Evolutionary conservation across 2,329 filamentous ascomycete species (phyloP), one percentile per base, ranked within the genome.

Genomic region (Neurospora sp.): DNA sequence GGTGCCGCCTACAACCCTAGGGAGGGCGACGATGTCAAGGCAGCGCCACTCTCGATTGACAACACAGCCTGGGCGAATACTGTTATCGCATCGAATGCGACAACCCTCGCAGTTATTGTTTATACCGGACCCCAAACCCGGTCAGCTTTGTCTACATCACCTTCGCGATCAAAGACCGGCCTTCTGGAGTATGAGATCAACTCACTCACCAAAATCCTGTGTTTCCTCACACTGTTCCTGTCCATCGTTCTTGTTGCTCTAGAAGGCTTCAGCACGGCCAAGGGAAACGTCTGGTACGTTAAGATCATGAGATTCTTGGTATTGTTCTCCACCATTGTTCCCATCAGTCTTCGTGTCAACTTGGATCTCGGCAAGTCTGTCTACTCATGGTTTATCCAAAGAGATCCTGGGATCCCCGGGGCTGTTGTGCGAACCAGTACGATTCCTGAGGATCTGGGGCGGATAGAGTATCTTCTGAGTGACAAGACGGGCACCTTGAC

Each of bases 31-130:
- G 73, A 73, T 19, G 74, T 80, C 17, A 87, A 87, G 70, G 92
- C 91, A 5, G 87, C 90, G 2, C 89, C 94, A 1, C 84, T 99
- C 43, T 93, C 89, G 1, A 97, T 99, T 73, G 96, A 99, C 80
- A 97, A 99, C 77, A 98, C 96, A 8, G 96, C 96, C 10, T 99
- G 96, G 96, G 95, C 95, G 19, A 99, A 98, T 78, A 99, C 96
- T 0, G 92, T 99, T 33, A 91, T 99, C 71, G 96, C 96, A 1
- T 98, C 95, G 1, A 96, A 94, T 78, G 95, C 92, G 1, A 92
- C 88, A 4, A 96, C 96, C 0, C 84, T 97, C 71, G 95, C 94
- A 2, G 93, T 94, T 1, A 92, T 99, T 68, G 86, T 99, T 72
- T 99, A 99, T 79, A 98, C 96, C 4, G 96, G 96, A 0, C 90